Base-by-base conservation (phyloP, 441 rosid genomes). In the Dalechampia spathulata region DNA sequence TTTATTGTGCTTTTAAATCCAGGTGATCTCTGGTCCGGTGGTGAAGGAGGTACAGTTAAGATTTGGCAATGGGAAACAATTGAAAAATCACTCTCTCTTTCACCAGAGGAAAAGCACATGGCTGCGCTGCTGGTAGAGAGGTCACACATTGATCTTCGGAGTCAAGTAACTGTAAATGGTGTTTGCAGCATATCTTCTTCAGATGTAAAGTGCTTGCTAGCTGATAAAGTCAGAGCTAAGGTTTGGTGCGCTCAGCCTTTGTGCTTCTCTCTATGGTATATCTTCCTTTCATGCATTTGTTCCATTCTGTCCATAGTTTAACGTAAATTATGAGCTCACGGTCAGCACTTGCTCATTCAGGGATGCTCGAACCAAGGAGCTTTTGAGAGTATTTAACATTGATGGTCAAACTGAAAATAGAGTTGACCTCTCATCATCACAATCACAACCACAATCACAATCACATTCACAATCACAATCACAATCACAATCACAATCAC, bases 11-110 rank as follows among this genome's bases (percentile, higher is more conserved):
- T 63, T 55, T 47, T n/a, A n/a, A 21, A 42, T 66, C 22, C 74
- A 93, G 99, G 99, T 57, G 99, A 94, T 62, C 37, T 94, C 57
- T 94, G 99, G 99, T 83, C 99, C 9, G 93, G 97, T 34, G 76
- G 80, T 2, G 99, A 94, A 66, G 84, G 86, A 62, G 99, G 97
- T 46, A 38, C 71, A 47, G 68, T 94, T 16, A 87, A 71, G 78
- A 81, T 90, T 30, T 94, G 97, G 96, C 93, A 93, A 2, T 94
- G 97, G 96, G 99, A 90, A 61, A 74, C 90, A 55, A 81, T 94
- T 60, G 95, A 84, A 59, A 94, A 94, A 69, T 94, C 97, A 47
- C 91, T 87, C 9, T 85, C 93, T 23, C 86, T 94, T 52, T 77
- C 80, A 43, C 70, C 87, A 42, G 96, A 80, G 71, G 97, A 94